phyloP scores from a whole-genome alignment of 2,329 filamentous ascomycete species.

The Fulvia fulva region DNA sequence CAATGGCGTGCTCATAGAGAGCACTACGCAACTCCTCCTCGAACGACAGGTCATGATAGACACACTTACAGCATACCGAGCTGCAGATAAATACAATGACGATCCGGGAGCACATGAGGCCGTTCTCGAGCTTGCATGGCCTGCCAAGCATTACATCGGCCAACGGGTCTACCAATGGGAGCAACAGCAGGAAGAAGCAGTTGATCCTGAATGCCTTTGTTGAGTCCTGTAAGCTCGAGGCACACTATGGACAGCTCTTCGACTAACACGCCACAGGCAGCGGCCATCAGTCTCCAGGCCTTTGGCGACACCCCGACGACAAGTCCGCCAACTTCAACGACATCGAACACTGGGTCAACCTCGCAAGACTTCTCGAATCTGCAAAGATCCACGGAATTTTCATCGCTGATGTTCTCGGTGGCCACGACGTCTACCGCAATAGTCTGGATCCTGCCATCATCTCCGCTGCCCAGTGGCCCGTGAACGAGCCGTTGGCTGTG shows the following conservation, averaged over 20 bases:
- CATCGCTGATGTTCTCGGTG: constrained; percentile 61
- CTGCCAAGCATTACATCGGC: neutral
- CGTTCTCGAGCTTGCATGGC: neutral
- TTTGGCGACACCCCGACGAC: constrained; percentile 62
- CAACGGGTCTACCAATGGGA: neutral
- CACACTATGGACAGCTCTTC: neutral
- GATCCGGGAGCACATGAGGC: neutral
- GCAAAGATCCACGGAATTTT: constrained; percentile 62
- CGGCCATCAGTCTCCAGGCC: constrained; percentile 51
- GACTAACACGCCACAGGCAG: constrained; percentile 33
- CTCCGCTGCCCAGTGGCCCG: constrained; percentile 63
- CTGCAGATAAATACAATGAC: neutral
- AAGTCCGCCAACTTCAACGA: constrained; percentile 58
- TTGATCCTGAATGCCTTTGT: constrained; percentile 44
- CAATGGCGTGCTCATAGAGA: neutral
- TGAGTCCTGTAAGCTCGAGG: constrained; percentile 34
- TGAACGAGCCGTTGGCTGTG: constrained; percentile 43
- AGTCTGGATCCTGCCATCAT: constrained; percentile 50
- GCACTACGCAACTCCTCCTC: neutral
- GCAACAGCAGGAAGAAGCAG: constrained; percentile 30
- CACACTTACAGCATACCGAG: neutral
- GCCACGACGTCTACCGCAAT: constrained; percentile 63
- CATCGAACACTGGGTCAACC: constrained; percentile 60
- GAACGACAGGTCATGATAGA: neutral
- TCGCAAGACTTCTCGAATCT: constrained; percentile 57